Evolutionary conservation across 495 filamentous ascomycete genomes (phyloP).

Genomic region (Pyrenopolyporus hunteri): DNA sequence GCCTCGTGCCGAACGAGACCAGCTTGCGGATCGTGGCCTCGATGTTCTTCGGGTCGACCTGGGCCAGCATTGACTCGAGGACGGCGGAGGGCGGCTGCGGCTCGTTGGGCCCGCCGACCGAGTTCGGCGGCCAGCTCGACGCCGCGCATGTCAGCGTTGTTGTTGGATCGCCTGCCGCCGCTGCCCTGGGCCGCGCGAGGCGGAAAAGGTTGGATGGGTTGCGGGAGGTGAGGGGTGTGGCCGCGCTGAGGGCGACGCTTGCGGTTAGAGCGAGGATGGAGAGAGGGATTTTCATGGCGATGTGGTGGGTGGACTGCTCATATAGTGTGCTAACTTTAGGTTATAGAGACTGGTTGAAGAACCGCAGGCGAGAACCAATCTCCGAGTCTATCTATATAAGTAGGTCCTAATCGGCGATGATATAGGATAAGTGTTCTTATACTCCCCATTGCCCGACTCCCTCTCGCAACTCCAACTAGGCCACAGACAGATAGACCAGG

Average conservation of each 20-base stretch:
- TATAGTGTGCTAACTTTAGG: too few relatives aligned
- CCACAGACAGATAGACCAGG: neutral
- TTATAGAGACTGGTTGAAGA: neutral
- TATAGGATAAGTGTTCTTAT: neutral
- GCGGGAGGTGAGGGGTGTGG: constrained; percentile 18
- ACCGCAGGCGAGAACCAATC: neutral
- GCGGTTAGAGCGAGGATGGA: constrained; percentile 2
- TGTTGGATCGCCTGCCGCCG: neutral
- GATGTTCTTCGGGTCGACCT: constrained; percentile 51
- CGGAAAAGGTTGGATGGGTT: constrained; percentile 32
- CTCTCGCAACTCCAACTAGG: too few relatives aligned
- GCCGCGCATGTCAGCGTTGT: constrained; percentile 31
- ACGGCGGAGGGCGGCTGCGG: constrained; percentile 55
- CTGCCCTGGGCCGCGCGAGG: neutral
- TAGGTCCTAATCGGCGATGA: neutral
- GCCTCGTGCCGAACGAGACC: constrained; percentile 58
- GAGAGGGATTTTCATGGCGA: constrained; percentile 19
- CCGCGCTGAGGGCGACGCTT: constrained; percentile 14
- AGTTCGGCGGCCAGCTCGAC: constrained; percentile 40
- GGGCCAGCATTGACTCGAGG: constrained; percentile 48
- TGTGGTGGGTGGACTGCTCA: too few relatives aligned
- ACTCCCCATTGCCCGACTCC: neutral
- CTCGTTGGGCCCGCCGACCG: constrained; percentile 42
- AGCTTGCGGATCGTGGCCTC: constrained; percentile 54
- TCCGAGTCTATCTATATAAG: neutral